These are phyloP conservation scores for Globisporangium recalcitrans DNA, from an alignment of 352 stramenopile species.

Conservation along the genomic window DNA sequence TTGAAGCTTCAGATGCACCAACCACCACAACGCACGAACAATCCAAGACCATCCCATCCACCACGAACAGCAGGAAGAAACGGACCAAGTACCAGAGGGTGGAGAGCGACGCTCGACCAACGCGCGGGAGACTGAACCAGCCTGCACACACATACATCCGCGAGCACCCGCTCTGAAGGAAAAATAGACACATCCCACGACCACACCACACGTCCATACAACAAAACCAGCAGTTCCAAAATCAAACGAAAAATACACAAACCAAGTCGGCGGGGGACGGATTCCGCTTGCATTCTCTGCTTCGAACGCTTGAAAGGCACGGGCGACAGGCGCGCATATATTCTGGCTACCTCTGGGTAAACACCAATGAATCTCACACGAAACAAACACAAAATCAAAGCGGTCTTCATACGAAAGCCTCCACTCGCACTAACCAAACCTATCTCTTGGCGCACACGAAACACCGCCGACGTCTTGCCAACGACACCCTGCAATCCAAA, in stretches of 20 bases:
- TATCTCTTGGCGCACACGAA: not conserved
- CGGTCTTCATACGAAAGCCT: not conserved
- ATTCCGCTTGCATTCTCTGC: not conserved
- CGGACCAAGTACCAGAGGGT: too few species aligned
- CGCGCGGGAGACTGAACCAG: too few species aligned
- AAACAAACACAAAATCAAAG: conserved; percentile 8
- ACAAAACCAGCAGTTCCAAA: not conserved
- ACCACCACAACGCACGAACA: not conserved
- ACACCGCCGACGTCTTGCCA: not conserved
- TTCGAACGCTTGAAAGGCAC: not conserved
- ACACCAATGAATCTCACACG: conserved; percentile 8
- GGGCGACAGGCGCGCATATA: not conserved
- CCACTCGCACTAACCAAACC: not conserved
- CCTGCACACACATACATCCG: too few species aligned
- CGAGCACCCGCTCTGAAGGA: not conserved
- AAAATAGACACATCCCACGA: not conserved
- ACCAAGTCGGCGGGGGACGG: not conserved
- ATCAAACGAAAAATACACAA: not conserved
- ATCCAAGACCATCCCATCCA: not conserved
- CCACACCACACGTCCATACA: not conserved
- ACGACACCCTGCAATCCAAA: conserved; percentile 1
- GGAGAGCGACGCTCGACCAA: not conserved
- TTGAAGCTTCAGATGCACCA: too few species aligned
- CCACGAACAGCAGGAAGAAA: too few species aligned
- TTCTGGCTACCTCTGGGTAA: not conserved